These are phyloP conservation scores for Lobosporangium transversale DNA, from an alignment of 192 early-diverging fungal species.

Conservation along the genomic window DNA sequence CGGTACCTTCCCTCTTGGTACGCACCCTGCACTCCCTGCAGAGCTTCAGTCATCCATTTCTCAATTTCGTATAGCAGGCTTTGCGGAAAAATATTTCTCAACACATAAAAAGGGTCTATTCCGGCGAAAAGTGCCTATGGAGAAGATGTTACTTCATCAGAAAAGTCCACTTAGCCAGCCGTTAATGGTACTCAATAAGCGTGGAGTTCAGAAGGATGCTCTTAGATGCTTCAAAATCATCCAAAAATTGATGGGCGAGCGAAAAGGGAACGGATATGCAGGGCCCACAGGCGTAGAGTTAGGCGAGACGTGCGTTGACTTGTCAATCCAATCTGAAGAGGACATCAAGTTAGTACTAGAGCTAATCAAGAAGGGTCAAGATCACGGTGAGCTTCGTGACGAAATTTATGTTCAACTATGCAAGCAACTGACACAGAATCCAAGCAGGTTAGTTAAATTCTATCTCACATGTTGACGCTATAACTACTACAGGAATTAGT, in stretches of 20 bases:
- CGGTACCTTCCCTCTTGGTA: conserved; percentile 3
- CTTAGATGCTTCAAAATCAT: conserved; percentile 85
- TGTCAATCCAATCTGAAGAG: conserved; percentile 46
- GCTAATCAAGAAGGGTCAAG: conserved; percentile 81
- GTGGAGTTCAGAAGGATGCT: conserved; percentile 85
- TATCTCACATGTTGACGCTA: not conserved
- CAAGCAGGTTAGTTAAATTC: conserved; percentile 59
- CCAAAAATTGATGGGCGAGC: conserved; percentile 87
- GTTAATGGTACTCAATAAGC: conserved; percentile 82
- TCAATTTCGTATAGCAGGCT: conserved; percentile 86
- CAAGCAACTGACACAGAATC: conserved; percentile 87
- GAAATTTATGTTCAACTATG: conserved; percentile 95
- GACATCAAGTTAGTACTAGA: conserved; percentile 75
- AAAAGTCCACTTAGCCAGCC: conserved; percentile 82
- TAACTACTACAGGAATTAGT: not conserved
- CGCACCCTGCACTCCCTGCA: conserved; percentile 54
- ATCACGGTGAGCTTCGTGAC: conserved; percentile 82
- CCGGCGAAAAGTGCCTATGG: conserved; percentile 84
- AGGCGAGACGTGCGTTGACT: conserved; percentile 52
- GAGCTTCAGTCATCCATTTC: conserved; percentile 77
- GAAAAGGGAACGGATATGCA: conserved; percentile 48
- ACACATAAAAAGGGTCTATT: conserved; percentile 89
- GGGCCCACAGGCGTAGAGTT: conserved; percentile 45
- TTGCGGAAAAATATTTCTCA: conserved; percentile 91
- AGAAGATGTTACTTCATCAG: conserved; percentile 87